Evolutionary conservation across 2,329 filamentous ascomycete species (phyloP), one percentile per base, ranked within the genome.

Genomic region (Calonectria naviculata): DNA sequence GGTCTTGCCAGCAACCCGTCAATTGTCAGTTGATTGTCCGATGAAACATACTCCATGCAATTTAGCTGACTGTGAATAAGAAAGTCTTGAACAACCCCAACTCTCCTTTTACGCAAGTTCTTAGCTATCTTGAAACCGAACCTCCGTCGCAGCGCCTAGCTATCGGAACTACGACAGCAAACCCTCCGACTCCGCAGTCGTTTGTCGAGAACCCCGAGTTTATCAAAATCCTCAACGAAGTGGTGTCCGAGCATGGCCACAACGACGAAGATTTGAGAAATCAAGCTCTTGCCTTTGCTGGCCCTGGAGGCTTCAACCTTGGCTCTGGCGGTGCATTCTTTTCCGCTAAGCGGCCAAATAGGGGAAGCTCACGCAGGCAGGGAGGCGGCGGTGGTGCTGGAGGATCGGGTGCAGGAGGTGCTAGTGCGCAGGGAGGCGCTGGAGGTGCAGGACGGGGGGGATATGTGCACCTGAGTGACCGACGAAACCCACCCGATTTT

Each of bases 381-480:
- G 80, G 83, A 26, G 84, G 81, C 19, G 84, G 82, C 49, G 83
- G 84, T 24, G 84, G 83, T 47, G 83, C 83, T 21, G 83, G 83
- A 31, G 85, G 77, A 0, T 84, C 85, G 49, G 89, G 88, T 0
- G 88, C 86, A 1, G 88, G 88, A 19, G 89, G 89, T 38, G 89
- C 89, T 52, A 90, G 88, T 75, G 85, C 83, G n/a, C 89, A 91
- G 78, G 90, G 90, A n/a, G 90, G 89, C 24, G 87, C 89, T 1
- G 90, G 90, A 1, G 89, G 90, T 12, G 89, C 83, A 2, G 90
- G 90, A 2, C 83, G 87, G 26, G 90, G 91, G 26, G 91, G 92
- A 1, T 89, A 89, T 82, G 86, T 93, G 21, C 92, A 93, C 80
- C 84, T 93, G 6, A 92, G 90, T 67, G 92, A 93, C 78, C 77